phyloP scores from a whole-genome alignment of 2,329 filamentous ascomycete genomes.

The Colletotrichum falcatum region DNA sequence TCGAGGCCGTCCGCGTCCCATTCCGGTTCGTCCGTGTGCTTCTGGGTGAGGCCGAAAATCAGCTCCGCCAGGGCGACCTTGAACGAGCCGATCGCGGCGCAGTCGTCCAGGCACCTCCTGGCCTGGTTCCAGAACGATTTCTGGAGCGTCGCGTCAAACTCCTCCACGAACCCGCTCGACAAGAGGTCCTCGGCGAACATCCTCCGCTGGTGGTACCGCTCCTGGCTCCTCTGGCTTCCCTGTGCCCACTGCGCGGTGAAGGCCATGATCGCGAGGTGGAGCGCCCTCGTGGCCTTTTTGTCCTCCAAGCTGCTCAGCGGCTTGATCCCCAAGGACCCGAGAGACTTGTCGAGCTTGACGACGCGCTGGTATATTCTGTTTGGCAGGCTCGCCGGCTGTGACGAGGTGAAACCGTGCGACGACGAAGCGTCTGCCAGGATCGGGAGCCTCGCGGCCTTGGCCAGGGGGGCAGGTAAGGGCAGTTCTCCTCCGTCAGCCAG shows the following conservation, averaged over 20 bases:
- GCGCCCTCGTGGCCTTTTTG: slow-evolving; percentile 56
- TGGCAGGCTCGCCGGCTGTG: slow-evolving; percentile 49
- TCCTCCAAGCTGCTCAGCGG: slow-evolving; percentile 56
- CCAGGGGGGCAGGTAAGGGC: slow-evolving; percentile 54
- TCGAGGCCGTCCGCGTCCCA: slow-evolving; percentile 1
- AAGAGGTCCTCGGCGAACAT: slow-evolving; percentile 27
- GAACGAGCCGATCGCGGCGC: slow-evolving; percentile 52
- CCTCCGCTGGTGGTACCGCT: slow-evolving; percentile 26
- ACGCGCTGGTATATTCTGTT: slow-evolving; percentile 62
- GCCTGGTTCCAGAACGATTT: slow-evolving; percentile 54
- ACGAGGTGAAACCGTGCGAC: no score
- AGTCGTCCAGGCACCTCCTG: slow-evolving; percentile 51
- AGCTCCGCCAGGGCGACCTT: slow-evolving; percentile 53
- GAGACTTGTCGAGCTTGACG: slow-evolving; percentile 59
- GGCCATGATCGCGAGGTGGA: slow-evolving; percentile 63
- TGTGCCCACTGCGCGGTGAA: slow-evolving; percentile 66
- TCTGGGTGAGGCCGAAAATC: slow-evolving; percentile 54
- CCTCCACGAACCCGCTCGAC: slow-evolving; percentile 46
- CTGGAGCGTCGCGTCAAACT: slow-evolving; percentile 55
- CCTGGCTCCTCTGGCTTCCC: slow-evolving; percentile 46
- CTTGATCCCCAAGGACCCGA: slow-evolving; percentile 54
- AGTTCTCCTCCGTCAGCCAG: slow-evolving; percentile 66
- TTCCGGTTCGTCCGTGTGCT: slow-evolving; percentile 41
- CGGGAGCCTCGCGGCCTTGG: not conserved
- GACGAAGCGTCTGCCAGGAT: slow-evolving; percentile 51